Evolutionary conservation across 2,329 filamentous ascomycete genomes (phyloP), one percentile per base, ranked within the genome.

Genomic region (Cercospora janseana): DNA sequence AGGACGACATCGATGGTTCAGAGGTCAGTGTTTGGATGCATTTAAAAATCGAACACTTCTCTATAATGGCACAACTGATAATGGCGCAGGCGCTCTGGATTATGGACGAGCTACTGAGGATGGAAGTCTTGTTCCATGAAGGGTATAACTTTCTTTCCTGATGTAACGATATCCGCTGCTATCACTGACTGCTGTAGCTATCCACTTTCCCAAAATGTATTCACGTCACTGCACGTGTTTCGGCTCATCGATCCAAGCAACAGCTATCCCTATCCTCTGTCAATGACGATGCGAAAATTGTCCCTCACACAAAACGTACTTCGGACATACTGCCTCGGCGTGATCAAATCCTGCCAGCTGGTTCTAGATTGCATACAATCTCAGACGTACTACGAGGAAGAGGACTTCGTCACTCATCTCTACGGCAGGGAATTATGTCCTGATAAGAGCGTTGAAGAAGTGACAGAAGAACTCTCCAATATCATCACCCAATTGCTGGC

Each of bases 321-420:
- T 21, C 79, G 89, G 54, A 87, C 90, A 0, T 98, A 95, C 66
- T 96, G 91, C 62, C 69, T 96, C 4, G 88, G 83, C 0, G 70
- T 96, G 50, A 75, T 96, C 51, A 96, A 95, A 67, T 82, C 83
- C 16, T 95, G 90, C 65, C 82, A 83, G 55, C 82, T 83, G 60
- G 87, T 94, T 9, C 88, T 93, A 55, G 77, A 84, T 42, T 81
- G 83, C 37, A 85, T 97, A 55, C 84, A 82, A 46, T 78, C 78
- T n/a, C 88, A 95, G 66, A 86, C 94, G 60, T 96, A 86, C 66
- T 97, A 92, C 62, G 93, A 98, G 85, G 93, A 98, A 71, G 93
- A 98, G 70, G 93, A 98, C 64, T 96, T 98, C 66, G 88, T 94
- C 15, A 91, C 89, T 5, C 90, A 95, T 67, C 87, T 91, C 0